Evolutionary conservation across 352 stramenopile species (phyloP).

Genomic region (Phytopythium oedochilum): DNA sequence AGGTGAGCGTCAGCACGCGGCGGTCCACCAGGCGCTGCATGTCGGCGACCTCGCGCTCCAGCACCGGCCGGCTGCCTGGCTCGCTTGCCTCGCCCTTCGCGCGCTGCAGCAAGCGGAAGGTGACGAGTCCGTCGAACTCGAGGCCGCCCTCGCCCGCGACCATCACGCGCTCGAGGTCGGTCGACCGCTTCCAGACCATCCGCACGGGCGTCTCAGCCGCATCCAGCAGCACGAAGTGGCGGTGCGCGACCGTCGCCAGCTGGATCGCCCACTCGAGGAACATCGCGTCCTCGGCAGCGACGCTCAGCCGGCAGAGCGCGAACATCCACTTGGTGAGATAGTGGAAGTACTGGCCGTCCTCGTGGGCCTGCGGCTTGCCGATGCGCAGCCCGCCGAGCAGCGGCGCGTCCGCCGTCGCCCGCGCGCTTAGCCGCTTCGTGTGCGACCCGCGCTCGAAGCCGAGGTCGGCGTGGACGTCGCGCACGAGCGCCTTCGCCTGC

Average conservation of each 20-base stretch:
- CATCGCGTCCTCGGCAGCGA: conserved; percentile 6
- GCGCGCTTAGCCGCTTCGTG: conserved; percentile 6
- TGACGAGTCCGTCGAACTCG: conserved; percentile 25
- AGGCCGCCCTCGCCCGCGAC: conserved; percentile 26
- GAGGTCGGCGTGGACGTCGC: conserved; percentile 18
- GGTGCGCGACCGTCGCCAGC: background rate
- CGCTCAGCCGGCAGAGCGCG: conserved; percentile 20
- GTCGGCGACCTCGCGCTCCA: background rate
- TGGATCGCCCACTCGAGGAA: background rate
- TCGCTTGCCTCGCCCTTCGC: conserved; percentile 8
- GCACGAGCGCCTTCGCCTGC: conserved; percentile 20
- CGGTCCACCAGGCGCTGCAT: background rate
- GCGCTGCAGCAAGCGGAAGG: conserved; percentile 19
- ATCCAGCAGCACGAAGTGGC: conserved; percentile 18
- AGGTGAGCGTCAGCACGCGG: conserved; percentile 10
- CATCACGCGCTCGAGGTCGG: conserved; percentile 22
- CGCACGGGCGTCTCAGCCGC: conserved; percentile 11
- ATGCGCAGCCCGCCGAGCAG: conserved; percentile 23
- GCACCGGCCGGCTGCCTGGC: background rate
- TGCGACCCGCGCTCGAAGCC: conserved; percentile 16
- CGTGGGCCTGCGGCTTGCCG: conserved; percentile 20
- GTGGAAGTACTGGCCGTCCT: conserved; percentile 36
- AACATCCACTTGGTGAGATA: conserved; percentile 44
- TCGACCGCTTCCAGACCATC: conserved; percentile 31
- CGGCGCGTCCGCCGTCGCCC: conserved; percentile 5